These are phyloP conservation scores for Eleusine indica DNA, from an alignment of 176 grass and related monocot genomes.

Conservation along the genomic window DNA sequence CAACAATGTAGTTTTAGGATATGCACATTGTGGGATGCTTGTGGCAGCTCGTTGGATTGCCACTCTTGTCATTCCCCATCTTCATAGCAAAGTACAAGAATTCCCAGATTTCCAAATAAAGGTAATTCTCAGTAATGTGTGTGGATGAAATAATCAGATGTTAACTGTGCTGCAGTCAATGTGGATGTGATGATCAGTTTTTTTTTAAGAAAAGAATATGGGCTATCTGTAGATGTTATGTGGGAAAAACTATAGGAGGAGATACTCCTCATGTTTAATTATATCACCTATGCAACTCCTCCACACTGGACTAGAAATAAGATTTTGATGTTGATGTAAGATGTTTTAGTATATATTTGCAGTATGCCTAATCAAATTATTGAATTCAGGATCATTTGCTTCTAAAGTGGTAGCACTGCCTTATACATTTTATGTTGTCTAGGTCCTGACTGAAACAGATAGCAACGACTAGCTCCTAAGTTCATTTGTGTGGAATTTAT, in stretches of 20 bases:
- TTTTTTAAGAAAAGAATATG: neutral
- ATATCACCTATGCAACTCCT: neutral
- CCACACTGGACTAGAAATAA: neutral
- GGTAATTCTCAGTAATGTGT: slow-evolving; percentile 42
- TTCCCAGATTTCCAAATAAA: slow-evolving; percentile 77
- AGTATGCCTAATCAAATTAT: neutral
- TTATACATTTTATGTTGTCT: slow-evolving; percentile 7
- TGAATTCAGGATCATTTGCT: neutral
- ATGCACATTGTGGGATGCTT: slow-evolving; percentile 84
- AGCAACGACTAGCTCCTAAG: neutral
- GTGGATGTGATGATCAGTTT: neutral
- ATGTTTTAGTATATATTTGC: neutral
- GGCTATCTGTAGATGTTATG: neutral
- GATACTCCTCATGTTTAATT: neutral
- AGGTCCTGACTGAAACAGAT: neutral
- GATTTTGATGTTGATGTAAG: slow-evolving; percentile 17
- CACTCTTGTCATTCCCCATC: slow-evolving; percentile 51
- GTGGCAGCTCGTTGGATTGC: slow-evolving; percentile 73
- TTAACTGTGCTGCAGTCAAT: neutral
- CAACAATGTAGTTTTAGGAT: slow-evolving; percentile 69
- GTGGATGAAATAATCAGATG: neutral
- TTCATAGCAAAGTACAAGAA: slow-evolving; percentile 55
- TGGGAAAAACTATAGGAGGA: neutral
- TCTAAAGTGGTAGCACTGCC: neutral
- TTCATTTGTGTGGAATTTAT: slow-evolving; percentile 13